These are phyloP conservation scores for Fusarium oxysporum DNA, from an alignment of 2,329 filamentous ascomycete genomes.

Conservation along the genomic window DNA sequence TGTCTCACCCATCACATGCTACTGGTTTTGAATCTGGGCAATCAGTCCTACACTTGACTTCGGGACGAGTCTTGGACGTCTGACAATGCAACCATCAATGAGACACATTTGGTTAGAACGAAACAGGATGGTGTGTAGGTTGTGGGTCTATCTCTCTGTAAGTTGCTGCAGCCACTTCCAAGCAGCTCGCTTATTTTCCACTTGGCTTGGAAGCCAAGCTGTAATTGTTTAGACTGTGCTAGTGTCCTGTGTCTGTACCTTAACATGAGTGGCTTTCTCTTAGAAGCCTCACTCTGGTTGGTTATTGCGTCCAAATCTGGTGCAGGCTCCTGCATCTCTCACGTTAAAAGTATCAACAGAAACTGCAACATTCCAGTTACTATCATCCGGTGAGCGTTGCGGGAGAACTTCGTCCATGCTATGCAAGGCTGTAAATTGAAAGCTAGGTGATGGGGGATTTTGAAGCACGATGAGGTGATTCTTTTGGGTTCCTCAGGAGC, in stretches of 20 bases:
- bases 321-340: constrained; percentile 39
- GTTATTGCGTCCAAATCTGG: constrained; percentile 12
- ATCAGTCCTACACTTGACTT: constrained; percentile 34
- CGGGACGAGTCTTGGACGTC: constrained; percentile 34
- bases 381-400: constrained; percentile 29
- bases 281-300: constrained; percentile 9
- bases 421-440: constrained; percentile 4
- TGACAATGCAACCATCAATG: constrained; percentile 42
- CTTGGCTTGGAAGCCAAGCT: constrained; percentile 26
- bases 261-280: constrained; percentile 2
- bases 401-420: neutral
- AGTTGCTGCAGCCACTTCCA: constrained; percentile 44
- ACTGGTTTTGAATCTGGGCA: constrained; percentile 23
- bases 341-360: constrained; percentile 6
- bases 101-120: constrained; percentile 36
- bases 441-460: constrained; percentile 1
- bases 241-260: constrained; percentile 28
- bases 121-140: constrained; percentile 31
- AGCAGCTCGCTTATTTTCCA: constrained; percentile 32
- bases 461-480: constrained; percentile 13
- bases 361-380: constrained; percentile 12
- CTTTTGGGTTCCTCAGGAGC: constrained; percentile 18
- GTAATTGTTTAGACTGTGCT: constrained; percentile 23
- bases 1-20: constrained; percentile 33
- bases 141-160: constrained; percentile 17